Evolutionary conservation across 2,329 filamentous ascomycete species (phyloP), one percentile per base, ranked within the genome.

Genomic region (Tolypocladium ophioglossoides): DNA sequence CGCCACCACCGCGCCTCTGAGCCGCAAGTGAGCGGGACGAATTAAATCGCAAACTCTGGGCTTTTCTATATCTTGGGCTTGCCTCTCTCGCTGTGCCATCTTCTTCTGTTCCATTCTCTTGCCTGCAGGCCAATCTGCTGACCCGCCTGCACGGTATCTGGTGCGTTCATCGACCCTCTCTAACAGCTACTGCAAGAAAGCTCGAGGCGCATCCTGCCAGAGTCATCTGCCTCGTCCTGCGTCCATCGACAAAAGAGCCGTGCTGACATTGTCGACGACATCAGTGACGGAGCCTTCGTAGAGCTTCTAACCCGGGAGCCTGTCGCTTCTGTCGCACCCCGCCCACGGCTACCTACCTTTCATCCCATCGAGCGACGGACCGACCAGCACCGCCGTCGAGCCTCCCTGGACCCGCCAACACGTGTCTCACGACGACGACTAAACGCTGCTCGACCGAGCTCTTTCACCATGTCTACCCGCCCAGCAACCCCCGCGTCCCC

Each of bases 401-500:
- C 14, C 27, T 30, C 27, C 6, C 18, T 12, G 24, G 16, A 3
- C 44, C 8, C 27, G 18, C 27, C 27, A 4, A 10, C 18, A 48
- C 27, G 6, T 9, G 18, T 27, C 27, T 34, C 18, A 12, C 18
- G n/a, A 32, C 30, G 27, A 12, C 18, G 27, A 14, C 44, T 4
- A 32, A 7, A n/a, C 35, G 10, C 16, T 12, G 9, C 18, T n/a
- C 18, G 18, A 20, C 27, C 18, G 18, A 34, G 4, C 16, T 20
- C 14, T 16, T 27, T 38, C 58, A 62, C 50, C 50, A 79, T 79
- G 77, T 67, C 77, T 52, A 66, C 69, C 37, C 70, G 74, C 55
- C 75, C 75, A 40, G 68, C 71, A n/a, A 78, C 76, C 22, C 76
- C 77, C 44, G 74, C 75, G 35, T 79, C 77, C 35, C 76, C 77